Evolutionary conservation across 192 early-diverging fungal species (phyloP).

Genomic region (Rhizoclosmatium sp.): DNA sequence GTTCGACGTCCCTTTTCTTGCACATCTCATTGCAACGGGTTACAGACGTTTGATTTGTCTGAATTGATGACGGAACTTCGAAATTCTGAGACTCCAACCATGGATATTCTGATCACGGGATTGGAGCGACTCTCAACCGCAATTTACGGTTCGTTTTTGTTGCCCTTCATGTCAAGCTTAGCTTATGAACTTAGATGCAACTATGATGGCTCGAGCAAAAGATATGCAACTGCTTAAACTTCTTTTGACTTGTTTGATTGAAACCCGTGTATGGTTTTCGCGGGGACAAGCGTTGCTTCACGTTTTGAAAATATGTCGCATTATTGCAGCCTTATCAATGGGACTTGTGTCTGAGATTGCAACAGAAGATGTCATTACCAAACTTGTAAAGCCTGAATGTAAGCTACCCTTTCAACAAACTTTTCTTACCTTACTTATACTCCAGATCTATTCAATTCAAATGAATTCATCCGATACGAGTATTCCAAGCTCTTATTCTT

Average conservation of each 20-base stretch:
- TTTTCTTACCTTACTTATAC: background rate
- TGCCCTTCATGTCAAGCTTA: background rate
- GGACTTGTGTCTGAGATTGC: background rate
- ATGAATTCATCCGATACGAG: constrained; percentile 43
- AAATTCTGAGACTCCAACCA: background rate
- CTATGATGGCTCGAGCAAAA: constrained; percentile 13
- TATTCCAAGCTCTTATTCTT: constrained; percentile 39
- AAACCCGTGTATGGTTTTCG: background rate
- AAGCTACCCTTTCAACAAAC: background rate
- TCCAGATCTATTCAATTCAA: constrained; percentile 42
- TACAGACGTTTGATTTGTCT: background rate
- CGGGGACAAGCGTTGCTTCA: background rate
- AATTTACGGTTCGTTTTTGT: constrained; percentile 4
- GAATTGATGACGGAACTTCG: background rate
- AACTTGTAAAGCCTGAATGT: constrained; percentile 20
- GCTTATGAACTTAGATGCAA: background rate
- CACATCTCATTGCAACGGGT: background rate
- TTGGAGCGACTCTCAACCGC: constrained; percentile 14
- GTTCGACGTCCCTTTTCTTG: background rate
- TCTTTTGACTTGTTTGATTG: constrained; percentile 13
- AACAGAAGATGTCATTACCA: background rate
- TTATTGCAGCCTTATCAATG: background rate
- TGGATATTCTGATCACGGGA: background rate
- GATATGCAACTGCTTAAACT: background rate
- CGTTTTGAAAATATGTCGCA: constrained; percentile 22